These are phyloP conservation scores for Smittium mucronatum DNA, from an alignment of 371 early-diverging fungal species.

Conservation along the genomic window DNA sequence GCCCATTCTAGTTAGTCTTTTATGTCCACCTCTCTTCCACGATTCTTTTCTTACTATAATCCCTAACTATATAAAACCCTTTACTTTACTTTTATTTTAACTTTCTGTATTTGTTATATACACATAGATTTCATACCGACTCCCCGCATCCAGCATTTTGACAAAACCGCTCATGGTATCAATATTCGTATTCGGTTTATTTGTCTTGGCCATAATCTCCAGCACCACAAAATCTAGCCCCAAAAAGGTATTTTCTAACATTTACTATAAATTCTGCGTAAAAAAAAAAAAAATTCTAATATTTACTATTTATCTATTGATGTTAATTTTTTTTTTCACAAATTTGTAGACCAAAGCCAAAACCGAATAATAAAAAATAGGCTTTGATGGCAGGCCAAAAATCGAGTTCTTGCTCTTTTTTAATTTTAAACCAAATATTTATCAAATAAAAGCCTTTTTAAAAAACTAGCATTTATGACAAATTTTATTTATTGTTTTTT, in stretches of 20 bases:
- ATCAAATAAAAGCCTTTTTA: no score
- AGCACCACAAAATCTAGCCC: conserved; percentile 18
- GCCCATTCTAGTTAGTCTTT: conserved; percentile 2
- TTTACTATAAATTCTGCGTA: no score
- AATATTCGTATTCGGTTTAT: conserved; percentile 16
- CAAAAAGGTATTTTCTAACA: background rate
- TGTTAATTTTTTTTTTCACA: no score
- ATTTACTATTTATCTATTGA: background rate
- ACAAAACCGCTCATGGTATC: conserved; percentile 25
- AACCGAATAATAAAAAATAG: no score
- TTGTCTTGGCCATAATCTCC: conserved; percentile 17
- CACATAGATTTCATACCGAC: conserved; percentile 19
- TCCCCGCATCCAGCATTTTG: conserved; percentile 15
- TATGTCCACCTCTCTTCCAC: background rate
- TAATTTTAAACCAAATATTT: no score
- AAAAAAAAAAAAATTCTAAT: background rate
- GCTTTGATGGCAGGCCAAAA: no score
- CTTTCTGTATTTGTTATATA: background rate
- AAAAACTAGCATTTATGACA: no score
- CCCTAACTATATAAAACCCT: background rate
- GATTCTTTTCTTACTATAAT: background rate
- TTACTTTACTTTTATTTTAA: conserved; percentile 3
- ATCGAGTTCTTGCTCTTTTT: no score
- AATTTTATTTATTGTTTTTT: no score
- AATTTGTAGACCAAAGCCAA: background rate